Conservation (phyloP, 306 rosid species). For the Parietaria judaica region DNA sequence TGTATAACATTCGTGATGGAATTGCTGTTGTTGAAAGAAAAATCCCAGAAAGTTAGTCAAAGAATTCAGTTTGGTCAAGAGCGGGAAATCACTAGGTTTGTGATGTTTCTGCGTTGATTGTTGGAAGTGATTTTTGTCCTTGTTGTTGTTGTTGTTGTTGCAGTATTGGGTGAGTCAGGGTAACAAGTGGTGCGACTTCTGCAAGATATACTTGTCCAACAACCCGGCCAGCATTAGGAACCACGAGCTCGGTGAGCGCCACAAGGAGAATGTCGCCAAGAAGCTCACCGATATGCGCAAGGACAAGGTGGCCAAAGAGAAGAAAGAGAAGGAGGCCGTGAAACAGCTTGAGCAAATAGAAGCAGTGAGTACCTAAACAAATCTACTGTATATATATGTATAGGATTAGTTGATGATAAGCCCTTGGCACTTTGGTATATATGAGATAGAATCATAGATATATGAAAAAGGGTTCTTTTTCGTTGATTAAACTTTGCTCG, state of each 20-base stretch:
- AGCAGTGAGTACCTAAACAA: conserved; percentile 49
- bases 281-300: conserved; percentile 81
- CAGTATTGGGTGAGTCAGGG: conserved; percentile 99
- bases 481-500: no score
- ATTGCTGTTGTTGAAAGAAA: no score
- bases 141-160: background rate
- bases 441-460: background rate
- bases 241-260: conserved; percentile 91
- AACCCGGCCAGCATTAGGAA: conserved; percentile 78
- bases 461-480: no score
- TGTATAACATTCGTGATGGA: no score
- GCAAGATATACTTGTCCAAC: conserved; percentile 84
- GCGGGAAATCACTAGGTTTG: no score
- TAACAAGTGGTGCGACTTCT: conserved; percentile 94
- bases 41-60: no score
- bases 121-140: background rate
- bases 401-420: background rate
- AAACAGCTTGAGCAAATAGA: conserved; percentile 72
- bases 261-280: conserved; percentile 78
- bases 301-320: conserved; percentile 79
- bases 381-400: background rate
- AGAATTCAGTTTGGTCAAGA: no score
- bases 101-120: background rate
- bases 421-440: background rate
- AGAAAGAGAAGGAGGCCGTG: conserved; percentile 67